A percentile compares a stretch with the other conserved stretches of the same genome.
phyloP scores from a whole-genome alignment of 1,284 basidiomycete species.

The Pseudozyma thailandica region DNA sequence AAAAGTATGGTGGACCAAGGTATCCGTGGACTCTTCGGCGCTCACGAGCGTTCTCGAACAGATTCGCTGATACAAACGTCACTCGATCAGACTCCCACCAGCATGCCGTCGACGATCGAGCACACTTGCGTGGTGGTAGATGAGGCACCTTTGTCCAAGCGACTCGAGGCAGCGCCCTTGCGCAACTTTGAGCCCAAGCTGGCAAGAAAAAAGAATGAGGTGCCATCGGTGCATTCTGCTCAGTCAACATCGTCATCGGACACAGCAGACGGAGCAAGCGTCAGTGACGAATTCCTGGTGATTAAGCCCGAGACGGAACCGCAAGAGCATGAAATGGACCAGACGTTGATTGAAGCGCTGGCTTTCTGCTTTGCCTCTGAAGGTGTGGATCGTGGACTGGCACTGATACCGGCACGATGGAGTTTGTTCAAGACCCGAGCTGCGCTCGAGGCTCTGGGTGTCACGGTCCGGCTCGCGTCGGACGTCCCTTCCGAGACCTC shows the following conservation, averaged over 20 bases:
- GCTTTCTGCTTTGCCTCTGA: slow-evolving; percentile 61
- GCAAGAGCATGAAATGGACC: slow-evolving; percentile 52
- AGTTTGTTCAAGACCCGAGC: slow-evolving; percentile 47
- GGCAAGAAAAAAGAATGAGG: slow-evolving; percentile 18
- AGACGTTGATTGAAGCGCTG: slow-evolving; percentile 53
- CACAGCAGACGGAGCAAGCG: neutral
- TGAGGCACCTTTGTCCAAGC: slow-evolving; percentile 34
- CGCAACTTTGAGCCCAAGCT: slow-evolving; percentile 45
- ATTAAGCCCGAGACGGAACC: slow-evolving; percentile 29
- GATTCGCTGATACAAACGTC: slow-evolving; percentile 31
- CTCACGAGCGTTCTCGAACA: slow-evolving; percentile 24
- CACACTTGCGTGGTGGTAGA: slow-evolving; percentile 65
- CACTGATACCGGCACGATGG: slow-evolving; percentile 62
- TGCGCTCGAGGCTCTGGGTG: slow-evolving; percentile 54
- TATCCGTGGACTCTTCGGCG: slow-evolving; percentile 41
- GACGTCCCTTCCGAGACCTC: slow-evolving; percentile 5
- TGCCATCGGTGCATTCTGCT: neutral
- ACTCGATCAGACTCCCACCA: slow-evolving; percentile 20
- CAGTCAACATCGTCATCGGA: neutral
- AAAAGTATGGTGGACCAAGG: slow-evolving; percentile 45
- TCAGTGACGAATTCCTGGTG: slow-evolving; percentile 12
- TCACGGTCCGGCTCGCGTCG: slow-evolving; percentile 47
- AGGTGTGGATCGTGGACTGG: slow-evolving; percentile 51
- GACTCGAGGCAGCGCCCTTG: slow-evolving; percentile 26
- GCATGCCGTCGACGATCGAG: slow-evolving; percentile 54